Percentiles rank a stretch among this genome's conserved stretches.
Conservation (phyloP, 306 rosid genomes). For the Datisca glomerata region DNA sequence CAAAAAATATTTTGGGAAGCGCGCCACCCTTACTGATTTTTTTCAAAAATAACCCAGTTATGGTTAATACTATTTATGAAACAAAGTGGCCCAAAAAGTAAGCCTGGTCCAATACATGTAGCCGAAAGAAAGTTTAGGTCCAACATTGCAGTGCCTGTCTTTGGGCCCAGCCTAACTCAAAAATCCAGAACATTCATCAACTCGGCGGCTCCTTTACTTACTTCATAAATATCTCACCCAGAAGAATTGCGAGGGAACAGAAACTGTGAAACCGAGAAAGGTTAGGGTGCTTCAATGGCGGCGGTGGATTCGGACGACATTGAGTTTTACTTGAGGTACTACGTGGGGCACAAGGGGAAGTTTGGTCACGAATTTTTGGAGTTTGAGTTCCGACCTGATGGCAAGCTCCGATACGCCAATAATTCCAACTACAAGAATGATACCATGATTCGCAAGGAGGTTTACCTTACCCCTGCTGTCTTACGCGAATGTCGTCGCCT, state of each 20-base stretch:
- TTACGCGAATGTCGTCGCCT: slow-evolving; percentile 88
- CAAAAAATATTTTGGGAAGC: too few species aligned
- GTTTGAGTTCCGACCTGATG: slow-evolving; percentile 85
- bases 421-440: slow-evolving; percentile 99
- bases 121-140: too few species aligned
- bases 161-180: too few species aligned
- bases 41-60: too few species aligned
- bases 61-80: too few species aligned
- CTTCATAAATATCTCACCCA: too few species aligned
- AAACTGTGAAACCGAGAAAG: neutral
- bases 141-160: too few species aligned
- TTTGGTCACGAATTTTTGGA: slow-evolving; percentile 93
- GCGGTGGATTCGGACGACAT: slow-evolving; percentile 40
- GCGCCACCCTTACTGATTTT: too few species aligned
- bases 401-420: slow-evolving; percentile 94
- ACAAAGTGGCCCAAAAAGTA: too few species aligned
- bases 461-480: slow-evolving; percentile 84
- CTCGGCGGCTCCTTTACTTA: too few species aligned
- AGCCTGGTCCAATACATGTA: too few species aligned
- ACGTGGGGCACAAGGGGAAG: slow-evolving; percentile 90
- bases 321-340: slow-evolving; percentile 79
- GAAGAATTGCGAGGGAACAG: neutral
- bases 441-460: slow-evolving; percentile 95
- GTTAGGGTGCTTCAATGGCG: slow-evolving; percentile 18
- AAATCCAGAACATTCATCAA: too few species aligned